Base-by-base conservation (phyloP, 345 rosid species). In the Erucastrum elatum region DNA sequence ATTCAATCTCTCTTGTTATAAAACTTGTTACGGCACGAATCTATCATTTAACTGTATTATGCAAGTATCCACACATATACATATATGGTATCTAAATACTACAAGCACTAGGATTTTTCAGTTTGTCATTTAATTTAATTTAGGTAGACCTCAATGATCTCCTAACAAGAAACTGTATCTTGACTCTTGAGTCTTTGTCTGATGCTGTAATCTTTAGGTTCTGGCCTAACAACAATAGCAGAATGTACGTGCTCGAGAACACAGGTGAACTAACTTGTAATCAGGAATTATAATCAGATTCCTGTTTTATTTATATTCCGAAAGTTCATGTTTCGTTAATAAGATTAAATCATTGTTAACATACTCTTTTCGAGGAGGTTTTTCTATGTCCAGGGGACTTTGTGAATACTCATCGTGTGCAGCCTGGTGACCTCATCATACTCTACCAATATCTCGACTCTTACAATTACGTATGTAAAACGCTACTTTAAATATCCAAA, bases 191-290 rank as follows among this genome's bases (percentile, higher is more conserved):
- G 59, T 53, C 9, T 16, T 15, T 53, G 59, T 15, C 59, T 53
- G 26, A 53, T 53, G 59, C 10, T 53, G 59, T 53, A 7, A 53
- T 53, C 59, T 15, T 15, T 53, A 53, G 59, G 59, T 53, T 15
- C 26, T 53, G 59, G 59, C 59, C 59, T 53, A 53, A 53, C 59
- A 53, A 53, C 59, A 53, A 53, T 53, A 53, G 59, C 59, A 53
- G 59, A 53, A 53, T 53, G 59, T 53, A 53, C 59, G 59, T 53
- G 59, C 59, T 53, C 26, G 59, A 53, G 16, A 53, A 53, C 59
- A 53, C 59, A 53, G 59, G 59, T 53, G 59, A 53, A 16, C 59
- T 53, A 15, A 15, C 59, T 53, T 53, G 59, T 53, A 53, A 53
- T 26, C 59, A 5, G 25, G 59, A 53, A 53, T 16, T 53, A 16